Percentiles rank a stretch among this genome's conserved stretches.
Evolutionary conservation across 805 yeast genomes (phyloP).

Genomic region (Kodamaea nitidulidarum): DNA sequence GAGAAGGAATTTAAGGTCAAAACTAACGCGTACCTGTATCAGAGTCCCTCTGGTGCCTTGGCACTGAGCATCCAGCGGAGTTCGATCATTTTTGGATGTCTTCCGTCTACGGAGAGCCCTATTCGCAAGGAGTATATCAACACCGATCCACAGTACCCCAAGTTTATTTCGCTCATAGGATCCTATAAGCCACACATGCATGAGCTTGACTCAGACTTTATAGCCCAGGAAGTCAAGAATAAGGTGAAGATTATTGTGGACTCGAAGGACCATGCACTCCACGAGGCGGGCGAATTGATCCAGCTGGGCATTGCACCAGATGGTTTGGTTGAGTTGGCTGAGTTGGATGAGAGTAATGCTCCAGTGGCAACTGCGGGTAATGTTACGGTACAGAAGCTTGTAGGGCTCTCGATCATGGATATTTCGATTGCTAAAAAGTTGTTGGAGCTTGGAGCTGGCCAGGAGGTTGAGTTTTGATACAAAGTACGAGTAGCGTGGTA

Average conservation of each 20-base stretch:
- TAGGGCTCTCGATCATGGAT: constrained; percentile 66
- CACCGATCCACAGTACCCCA: constrained; percentile 22
- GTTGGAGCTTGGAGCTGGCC: constrained; percentile 19
- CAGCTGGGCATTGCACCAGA: constrained; percentile 36
- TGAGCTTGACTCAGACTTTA: constrained; percentile 49
- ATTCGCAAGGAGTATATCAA: constrained; percentile 31
- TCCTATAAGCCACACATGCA: constrained; percentile 66
- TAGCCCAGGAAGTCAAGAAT: constrained; percentile 27
- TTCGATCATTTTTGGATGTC: constrained; percentile 54
- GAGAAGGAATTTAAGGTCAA: constrained; percentile 23
- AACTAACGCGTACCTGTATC: constrained; percentile 18
- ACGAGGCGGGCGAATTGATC: constrained; percentile 65
- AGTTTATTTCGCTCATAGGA: constrained; percentile 58
- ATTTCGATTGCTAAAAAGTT: constrained; percentile 47
- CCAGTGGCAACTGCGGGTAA: constrained; percentile 12
- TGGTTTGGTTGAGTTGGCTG: constrained; percentile 47
- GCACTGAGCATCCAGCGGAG: constrained; percentile 30
- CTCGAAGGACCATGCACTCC: constrained; percentile 50
- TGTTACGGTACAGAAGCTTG: constrained; percentile 50
- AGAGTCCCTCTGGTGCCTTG: constrained; percentile 13
- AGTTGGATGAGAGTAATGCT: constrained; percentile 11
- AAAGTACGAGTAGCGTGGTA: no score
- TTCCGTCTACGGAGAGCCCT: constrained; percentile 51
- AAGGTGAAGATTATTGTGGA: constrained; percentile 52
- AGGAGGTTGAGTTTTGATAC: constrained; percentile 9